A percentile compares a stretch with the other conserved stretches of the same genome.
These are phyloP conservation scores for Penicillium sp. DNA, from an alignment of 2,329 filamentous ascomycete species.

Conservation along the genomic window DNA sequence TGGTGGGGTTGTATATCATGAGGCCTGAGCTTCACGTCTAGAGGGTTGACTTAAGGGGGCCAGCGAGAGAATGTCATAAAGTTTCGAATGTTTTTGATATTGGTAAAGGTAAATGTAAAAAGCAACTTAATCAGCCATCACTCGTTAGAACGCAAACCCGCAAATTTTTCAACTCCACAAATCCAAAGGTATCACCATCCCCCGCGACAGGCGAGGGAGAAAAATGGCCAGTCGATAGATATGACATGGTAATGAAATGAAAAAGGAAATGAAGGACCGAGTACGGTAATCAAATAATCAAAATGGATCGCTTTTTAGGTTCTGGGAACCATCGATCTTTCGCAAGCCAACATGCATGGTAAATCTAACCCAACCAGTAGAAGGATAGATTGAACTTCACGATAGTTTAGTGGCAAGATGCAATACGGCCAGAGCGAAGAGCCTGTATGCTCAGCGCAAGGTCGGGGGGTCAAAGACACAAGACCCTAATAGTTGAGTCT, in stretches of 20 bases:
- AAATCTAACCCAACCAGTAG: not conserved
- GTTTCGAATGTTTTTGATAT: constrained; percentile 15
- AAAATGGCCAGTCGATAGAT: constrained; percentile 9
- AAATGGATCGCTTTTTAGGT: constrained; percentile 17
- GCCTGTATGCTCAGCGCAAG: not conserved
- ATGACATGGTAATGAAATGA: constrained; percentile 6
- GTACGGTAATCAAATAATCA: constrained; percentile 5
- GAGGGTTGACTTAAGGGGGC: not conserved
- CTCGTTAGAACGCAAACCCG: constrained; percentile 8
- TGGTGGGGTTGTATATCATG: not conserved
- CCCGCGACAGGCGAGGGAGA: constrained; percentile 4
- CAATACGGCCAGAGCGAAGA: constrained; percentile 2
- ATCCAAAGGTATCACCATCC: constrained; percentile 17
- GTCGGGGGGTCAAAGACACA: not conserved
- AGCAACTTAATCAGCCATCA: constrained; percentile 10
- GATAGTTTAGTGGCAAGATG: not conserved
- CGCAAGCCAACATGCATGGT: constrained; percentile 1
- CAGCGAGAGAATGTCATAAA: not conserved
- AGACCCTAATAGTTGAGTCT: constrained; percentile 12
- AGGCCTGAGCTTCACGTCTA: not conserved
- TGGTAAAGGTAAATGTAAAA: constrained; percentile 4
- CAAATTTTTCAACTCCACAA: constrained; percentile 15
- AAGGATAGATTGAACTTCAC: constrained; percentile 3
- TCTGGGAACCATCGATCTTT: constrained; percentile 14
- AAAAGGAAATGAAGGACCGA: not conserved